Percentiles rank a stretch among this genome's conserved stretches.
These are phyloP conservation scores for Botrytis fragariae DNA, from an alignment of 2,329 filamentous ascomycete genomes.

Conservation along the genomic window DNA sequence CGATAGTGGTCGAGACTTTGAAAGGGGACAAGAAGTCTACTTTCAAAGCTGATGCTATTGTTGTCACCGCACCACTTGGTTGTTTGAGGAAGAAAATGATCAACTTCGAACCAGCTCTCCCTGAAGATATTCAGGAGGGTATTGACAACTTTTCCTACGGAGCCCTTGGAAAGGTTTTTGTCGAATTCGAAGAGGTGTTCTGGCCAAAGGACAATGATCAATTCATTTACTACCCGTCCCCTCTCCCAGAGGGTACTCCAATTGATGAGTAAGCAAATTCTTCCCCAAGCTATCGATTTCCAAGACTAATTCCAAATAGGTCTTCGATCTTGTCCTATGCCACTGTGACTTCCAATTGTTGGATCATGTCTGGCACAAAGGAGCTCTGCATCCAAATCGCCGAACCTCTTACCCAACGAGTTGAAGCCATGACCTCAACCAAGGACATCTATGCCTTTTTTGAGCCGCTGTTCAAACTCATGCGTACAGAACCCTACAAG, in stretches of 20 bases:
- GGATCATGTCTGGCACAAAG: conserved; percentile 45
- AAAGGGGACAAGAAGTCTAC: conserved; percentile 30
- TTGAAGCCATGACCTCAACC: conserved; percentile 44
- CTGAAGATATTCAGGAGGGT: conserved; percentile 40
- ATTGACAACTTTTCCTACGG: conserved; percentile 43
- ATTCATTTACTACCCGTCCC: conserved; percentile 45
- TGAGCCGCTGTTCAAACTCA: conserved; percentile 45
- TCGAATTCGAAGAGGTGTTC: conserved; percentile 45
- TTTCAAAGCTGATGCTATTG: conserved; percentile 41
- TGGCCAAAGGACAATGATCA: conserved; percentile 47
- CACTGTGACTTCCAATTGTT: conserved; percentile 45
- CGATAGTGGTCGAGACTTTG: conserved; percentile 33
- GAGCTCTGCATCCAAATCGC: conserved; percentile 46
- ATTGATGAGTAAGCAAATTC: conserved; percentile 32
- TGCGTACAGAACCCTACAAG: conserved; percentile 46
- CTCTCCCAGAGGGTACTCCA: conserved; percentile 34
- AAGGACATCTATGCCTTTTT: conserved; percentile 43
- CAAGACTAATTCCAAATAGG: not conserved
- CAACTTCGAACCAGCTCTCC: conserved; percentile 42
- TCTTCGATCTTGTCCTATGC: conserved; percentile 44
- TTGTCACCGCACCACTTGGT: conserved; percentile 43
- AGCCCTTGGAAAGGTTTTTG: conserved; percentile 45
- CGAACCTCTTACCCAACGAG: conserved; percentile 45
- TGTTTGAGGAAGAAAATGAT: conserved; percentile 43
- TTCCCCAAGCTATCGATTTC: not conserved